Evolutionary conservation across 2,329 filamentous ascomycete species (phyloP).

Genomic region (Aphanoascus verrucosus): DNA sequence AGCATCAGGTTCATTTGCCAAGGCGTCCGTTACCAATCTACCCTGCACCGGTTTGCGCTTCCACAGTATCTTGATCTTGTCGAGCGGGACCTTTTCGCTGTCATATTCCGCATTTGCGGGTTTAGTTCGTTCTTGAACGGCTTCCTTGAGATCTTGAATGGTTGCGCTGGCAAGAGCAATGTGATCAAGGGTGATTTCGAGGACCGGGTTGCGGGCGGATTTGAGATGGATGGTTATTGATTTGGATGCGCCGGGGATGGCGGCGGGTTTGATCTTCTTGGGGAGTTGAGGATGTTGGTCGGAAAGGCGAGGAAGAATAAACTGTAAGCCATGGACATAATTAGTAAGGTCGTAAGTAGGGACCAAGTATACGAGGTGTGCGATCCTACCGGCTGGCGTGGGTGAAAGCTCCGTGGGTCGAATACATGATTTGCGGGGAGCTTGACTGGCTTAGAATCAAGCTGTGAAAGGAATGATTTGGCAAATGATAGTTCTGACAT

Average conservation of each 20-base stretch:
- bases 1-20: slow-evolving; percentile 45
- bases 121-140: slow-evolving; percentile 50
- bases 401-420: slow-evolving; percentile 66
- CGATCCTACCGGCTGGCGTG: slow-evolving; percentile 59
- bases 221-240: slow-evolving; percentile 29
- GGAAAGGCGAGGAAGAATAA: slow-evolving; percentile 39
- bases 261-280: slow-evolving; percentile 28
- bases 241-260: slow-evolving; percentile 32
- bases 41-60: slow-evolving; percentile 79
- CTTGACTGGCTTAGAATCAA: slow-evolving; percentile 70
- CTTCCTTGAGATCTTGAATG: slow-evolving; percentile 65
- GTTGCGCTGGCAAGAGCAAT: slow-evolving; percentile 57
- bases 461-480: slow-evolving; percentile 65
- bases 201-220: slow-evolving; percentile 60
- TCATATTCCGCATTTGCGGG: slow-evolving; percentile 39
- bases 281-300: slow-evolving; percentile 34
- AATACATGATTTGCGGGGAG: slow-evolving; percentile 84
- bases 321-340: slow-evolving; percentile 23
- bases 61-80: slow-evolving; percentile 75
- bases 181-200: slow-evolving; percentile 54
- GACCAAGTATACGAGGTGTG: background rate
- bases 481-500: slow-evolving; percentile 83
- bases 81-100: slow-evolving; percentile 33
- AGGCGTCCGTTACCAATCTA: slow-evolving; percentile 64
- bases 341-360: background rate